Conservation (phyloP, 352 stramenopile species). For the Globisporangium paddicum region DNA sequence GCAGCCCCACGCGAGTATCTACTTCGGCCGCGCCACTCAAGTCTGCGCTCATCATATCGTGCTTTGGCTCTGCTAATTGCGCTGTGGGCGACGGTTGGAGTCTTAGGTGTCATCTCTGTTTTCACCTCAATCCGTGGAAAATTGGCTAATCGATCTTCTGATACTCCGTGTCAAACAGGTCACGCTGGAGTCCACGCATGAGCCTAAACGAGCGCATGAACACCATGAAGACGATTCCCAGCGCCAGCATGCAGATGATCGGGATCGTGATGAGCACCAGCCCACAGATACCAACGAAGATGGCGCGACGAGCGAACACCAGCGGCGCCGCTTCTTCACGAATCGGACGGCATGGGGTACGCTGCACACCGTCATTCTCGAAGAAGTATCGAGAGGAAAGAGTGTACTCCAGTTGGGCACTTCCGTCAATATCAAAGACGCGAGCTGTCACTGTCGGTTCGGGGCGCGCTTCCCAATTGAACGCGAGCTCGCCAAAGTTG, state of each 20-base stretch:
- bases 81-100: background rate
- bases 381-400: slow-evolving; percentile 21
- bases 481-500: slow-evolving; percentile 90
- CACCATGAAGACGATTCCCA: background rate
- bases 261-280: slow-evolving; percentile 13
- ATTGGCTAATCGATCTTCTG: slow-evolving; percentile 13
- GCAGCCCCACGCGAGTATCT: slow-evolving; percentile 16
- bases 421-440: slow-evolving; percentile 18
- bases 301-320: slow-evolving; percentile 7
- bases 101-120: background rate
- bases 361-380: slow-evolving; percentile 3
- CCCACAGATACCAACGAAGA: slow-evolving; percentile 9
- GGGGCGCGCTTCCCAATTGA: slow-evolving; percentile 70
- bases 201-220: slow-evolving; percentile 13
- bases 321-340: slow-evolving; percentile 12
- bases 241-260: background rate
- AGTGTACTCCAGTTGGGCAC: slow-evolving; percentile 18
- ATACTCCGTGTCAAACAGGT: slow-evolving; percentile 15
- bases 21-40: slow-evolving; percentile 9
- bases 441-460: slow-evolving; percentile 21
- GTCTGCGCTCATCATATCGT: background rate
- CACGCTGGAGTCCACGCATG: slow-evolving; percentile 16
- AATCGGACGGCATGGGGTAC: slow-evolving; percentile 22
- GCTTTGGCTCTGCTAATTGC: background rate
- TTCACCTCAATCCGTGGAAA: background rate